A percentile compares a stretch with the other conserved stretches of the same genome.
Conservation (phyloP, 2,329 filamentous ascomycete species). For the Colletotrichum coccodes region DNA sequence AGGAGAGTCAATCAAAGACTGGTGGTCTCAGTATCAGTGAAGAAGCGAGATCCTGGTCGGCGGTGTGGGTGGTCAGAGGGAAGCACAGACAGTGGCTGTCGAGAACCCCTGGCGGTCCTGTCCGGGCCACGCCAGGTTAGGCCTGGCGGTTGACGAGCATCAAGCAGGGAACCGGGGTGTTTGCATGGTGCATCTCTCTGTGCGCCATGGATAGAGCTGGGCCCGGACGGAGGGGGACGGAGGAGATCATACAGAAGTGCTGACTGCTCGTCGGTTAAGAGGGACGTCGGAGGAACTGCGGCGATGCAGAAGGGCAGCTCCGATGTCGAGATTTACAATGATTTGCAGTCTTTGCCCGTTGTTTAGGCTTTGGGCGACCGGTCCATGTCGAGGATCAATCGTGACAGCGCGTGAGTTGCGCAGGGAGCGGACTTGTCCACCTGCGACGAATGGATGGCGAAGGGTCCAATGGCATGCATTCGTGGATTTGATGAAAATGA, state of each 20-base stretch:
- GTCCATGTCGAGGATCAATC: constrained; percentile 22
- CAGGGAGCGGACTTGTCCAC: constrained; percentile 24
- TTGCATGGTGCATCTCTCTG: constrained; percentile 3
- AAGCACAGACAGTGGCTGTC: constrained; percentile 33
- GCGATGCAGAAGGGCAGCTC: neutral
- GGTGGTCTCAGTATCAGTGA: constrained; percentile 18
- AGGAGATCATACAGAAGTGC: neutral
- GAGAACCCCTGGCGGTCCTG: constrained; percentile 29
- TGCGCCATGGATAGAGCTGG: constrained; percentile 2
- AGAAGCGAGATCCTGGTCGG: constrained; percentile 21
- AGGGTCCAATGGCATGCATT: neutral
- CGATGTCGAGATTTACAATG: neutral
- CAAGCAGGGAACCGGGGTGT: constrained; percentile 20
- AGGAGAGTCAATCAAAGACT: constrained; percentile 6
- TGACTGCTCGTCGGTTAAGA: neutral
- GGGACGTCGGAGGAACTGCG: neutral
- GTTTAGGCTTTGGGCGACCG: constrained; percentile 23
- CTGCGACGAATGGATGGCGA: constrained; percentile 14
- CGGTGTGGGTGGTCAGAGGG: constrained; percentile 31
- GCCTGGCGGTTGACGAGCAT: constrained; percentile 31
- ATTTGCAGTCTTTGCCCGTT: neutral
- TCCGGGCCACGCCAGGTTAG: constrained; percentile 27
- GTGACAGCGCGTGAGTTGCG: constrained; percentile 7
- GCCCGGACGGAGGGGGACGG: neutral
- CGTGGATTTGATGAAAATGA: neutral